Evolutionary conservation across 78 protist genomes (phyloP).

Genomic region (Dictyostelium brefeldianum): DNA sequence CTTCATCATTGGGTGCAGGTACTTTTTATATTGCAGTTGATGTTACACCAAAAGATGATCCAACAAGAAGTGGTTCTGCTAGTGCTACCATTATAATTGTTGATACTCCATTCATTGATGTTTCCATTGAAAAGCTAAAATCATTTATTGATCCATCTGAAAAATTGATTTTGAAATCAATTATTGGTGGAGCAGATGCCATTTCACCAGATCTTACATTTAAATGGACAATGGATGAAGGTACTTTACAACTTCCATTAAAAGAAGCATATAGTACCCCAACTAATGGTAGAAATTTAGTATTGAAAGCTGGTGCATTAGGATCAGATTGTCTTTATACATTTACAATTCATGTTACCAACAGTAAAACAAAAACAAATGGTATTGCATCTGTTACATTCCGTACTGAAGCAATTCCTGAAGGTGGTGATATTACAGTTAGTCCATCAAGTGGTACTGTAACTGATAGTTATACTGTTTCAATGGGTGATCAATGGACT

Average conservation of each 20-base stretch:
- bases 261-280: conserved; percentile 22
- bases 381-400: conserved; percentile 57
- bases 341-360: conserved; percentile 3
- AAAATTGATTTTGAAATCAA: conserved; percentile 20
- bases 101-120: conserved; percentile 15
- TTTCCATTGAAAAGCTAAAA: background rate
- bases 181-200: background rate
- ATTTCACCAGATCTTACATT: background rate
- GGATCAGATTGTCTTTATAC: conserved; percentile 19
- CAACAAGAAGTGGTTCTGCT: background rate
- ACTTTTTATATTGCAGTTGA: conserved; percentile 22
- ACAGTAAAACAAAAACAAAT: background rate
- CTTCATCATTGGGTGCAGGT: conserved; percentile 21
- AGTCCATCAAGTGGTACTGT: conserved; percentile 5
- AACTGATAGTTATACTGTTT: conserved; percentile 18
- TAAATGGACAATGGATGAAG: conserved; percentile 36
- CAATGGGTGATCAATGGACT: conserved; percentile 44
- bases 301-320: conserved; percentile 20
- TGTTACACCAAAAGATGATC: conserved; percentile 28
- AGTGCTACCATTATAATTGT: background rate
- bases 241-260: background rate
- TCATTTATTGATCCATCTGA: conserved; percentile 25
- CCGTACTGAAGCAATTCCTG: conserved; percentile 49
- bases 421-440: conserved; percentile 44
- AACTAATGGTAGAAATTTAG: conserved; percentile 5